These are phyloP conservation scores for Diplodia intermedia DNA, from an alignment of 2,329 filamentous ascomycete species.

Conservation along the genomic window DNA sequence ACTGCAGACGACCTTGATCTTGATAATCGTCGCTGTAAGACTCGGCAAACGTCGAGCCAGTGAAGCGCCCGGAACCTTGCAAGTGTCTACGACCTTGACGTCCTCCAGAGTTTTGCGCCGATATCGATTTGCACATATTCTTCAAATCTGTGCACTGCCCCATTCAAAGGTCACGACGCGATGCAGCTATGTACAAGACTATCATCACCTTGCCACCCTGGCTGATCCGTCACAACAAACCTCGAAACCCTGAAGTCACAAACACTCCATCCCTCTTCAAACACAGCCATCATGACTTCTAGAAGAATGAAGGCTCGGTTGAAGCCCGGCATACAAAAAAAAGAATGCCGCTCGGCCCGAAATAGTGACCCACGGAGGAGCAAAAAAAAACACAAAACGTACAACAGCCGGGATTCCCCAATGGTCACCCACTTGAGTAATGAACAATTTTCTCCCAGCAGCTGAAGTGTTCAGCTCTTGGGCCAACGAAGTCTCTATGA, in stretches of 20 bases:
- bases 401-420: constrained; percentile 2
- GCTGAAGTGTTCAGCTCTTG: neutral
- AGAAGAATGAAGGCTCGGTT: neutral
- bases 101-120: too few relatives aligned
- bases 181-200: too few relatives aligned
- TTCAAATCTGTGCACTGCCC: too few relatives aligned
- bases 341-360: neutral
- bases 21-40: too few relatives aligned
- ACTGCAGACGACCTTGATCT: too few relatives aligned
- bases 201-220: neutral
- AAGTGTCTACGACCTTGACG: too few relatives aligned
- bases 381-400: constrained; percentile 1
- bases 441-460: neutral
- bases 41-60: too few relatives aligned
- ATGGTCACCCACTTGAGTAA: neutral
- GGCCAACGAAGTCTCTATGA: neutral
- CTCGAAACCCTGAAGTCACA: neutral
- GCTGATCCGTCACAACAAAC: neutral
- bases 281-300: neutral
- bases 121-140: too few relatives aligned
- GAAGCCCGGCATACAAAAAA: neutral
- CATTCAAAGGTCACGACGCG: too few relatives aligned
- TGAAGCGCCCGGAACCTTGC: too few relatives aligned
- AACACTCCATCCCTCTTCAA: neutral
- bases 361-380: neutral